Evolutionary conservation across 176 grass and related monocot genomes (phyloP), one percentile per base, ranked within the genome.

Genomic region (Alopecurus myosuroides): DNA sequence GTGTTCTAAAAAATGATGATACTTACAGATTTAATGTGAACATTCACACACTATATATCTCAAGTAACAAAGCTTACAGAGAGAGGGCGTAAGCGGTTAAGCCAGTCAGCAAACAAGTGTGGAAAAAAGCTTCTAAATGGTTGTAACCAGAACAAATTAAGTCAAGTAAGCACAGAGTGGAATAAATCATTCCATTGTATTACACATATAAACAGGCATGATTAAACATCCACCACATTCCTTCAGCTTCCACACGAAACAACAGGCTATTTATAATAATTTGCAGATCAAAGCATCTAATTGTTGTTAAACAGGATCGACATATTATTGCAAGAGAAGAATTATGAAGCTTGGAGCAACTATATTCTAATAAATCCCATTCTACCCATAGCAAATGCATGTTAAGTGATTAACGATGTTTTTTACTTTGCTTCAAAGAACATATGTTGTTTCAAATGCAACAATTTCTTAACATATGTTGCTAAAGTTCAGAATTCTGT

Each of bases 191-290:
- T 19, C 57, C 48, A 68, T 14, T 81, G 18, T 34, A 10, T 17
- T 51, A 70, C 46, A 52, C 64, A 70, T 81, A 42, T 26, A 88
- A 65, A 26, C 13, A 74, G 50, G 7, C 29, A 76, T 72, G 33
- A 26, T 40, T 23, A 79, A 51, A 35, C 23, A 40, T 53, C 70
- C 7, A 45, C 5, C 36, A 79, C 19, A 44, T 74, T 73, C 34
- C 6, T 50, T 53, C 22, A 53, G 44, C 31, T 79, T 74, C 61
- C 70, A 76, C 63, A 76, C 19, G 61, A 85, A 79, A 78, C n/a
- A 72, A 18, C 44, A 53, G 14, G 48, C 14, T 11, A 74, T 11
- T 74, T 74, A 74, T 49, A 74, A 74, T 10, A 68, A 69, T 40
- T 51, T 64, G 12, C 58, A 70, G 18, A 40, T 14, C 22, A 70